Evolutionary conservation across 2,329 filamentous ascomycete genomes (phyloP).

Genomic region (Aspergillus quadricinctus): DNA sequence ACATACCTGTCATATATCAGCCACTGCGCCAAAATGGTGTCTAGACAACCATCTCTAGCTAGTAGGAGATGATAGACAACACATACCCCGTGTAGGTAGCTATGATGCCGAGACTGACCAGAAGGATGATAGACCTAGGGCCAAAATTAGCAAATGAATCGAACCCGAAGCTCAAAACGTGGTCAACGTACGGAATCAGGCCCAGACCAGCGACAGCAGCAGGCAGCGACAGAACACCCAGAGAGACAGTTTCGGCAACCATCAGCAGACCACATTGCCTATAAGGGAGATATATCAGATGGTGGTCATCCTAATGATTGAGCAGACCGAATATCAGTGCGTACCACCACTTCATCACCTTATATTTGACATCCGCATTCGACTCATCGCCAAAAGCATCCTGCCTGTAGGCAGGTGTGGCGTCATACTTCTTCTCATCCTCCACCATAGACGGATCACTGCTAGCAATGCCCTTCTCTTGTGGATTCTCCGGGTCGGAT

Average conservation of each 20-base stretch:
- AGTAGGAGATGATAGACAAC: too few relatives aligned
- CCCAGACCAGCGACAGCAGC: slow-evolving; percentile 50
- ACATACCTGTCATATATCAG: too few relatives aligned
- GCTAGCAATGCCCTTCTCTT: slow-evolving; percentile 6
- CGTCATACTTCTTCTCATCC: slow-evolving; percentile 20
- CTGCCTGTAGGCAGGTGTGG: slow-evolving; percentile 16
- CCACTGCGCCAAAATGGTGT: too few relatives aligned
- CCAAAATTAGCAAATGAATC: not conserved
- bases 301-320: not conserved
- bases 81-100: slow-evolving; percentile 62
- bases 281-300: slow-evolving; percentile 28
- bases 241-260: slow-evolving; percentile 57
- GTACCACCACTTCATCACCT: slow-evolving; percentile 47
- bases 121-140: slow-evolving; percentile 48
- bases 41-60: too few relatives aligned
- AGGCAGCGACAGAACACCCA: slow-evolving; percentile 55
- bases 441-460: slow-evolving; percentile 8
- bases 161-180: not conserved
- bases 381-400: slow-evolving; percentile 42
- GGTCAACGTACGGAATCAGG: slow-evolving; percentile 43
- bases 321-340: slow-evolving; percentile 3
- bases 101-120: slow-evolving; percentile 50
- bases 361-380: slow-evolving; percentile 46
- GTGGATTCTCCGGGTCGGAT: slow-evolving; percentile 8
- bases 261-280: slow-evolving; percentile 49